A percentile compares a stretch with the other conserved stretches of the same genome.
Conservation (phyloP, 768 basidiomycete species). For the Harrya chromipes region DNA sequence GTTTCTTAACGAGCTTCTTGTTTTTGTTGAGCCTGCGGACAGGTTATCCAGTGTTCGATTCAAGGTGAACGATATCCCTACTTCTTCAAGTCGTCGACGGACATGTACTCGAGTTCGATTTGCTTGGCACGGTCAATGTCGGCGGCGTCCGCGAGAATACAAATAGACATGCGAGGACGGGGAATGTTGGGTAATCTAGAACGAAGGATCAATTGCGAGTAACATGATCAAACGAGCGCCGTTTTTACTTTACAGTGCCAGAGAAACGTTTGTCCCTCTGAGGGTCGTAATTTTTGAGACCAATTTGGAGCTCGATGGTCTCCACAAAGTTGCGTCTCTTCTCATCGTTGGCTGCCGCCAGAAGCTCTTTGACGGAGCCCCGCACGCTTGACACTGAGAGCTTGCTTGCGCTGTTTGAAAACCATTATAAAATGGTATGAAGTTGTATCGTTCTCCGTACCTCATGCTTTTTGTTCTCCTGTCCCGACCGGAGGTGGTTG, state of each 20-base stretch:
- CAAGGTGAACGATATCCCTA: slow-evolving; percentile 34
- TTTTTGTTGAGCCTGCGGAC: slow-evolving; percentile 93
- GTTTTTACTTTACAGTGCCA: slow-evolving; percentile 86
- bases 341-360: slow-evolving; percentile 80
- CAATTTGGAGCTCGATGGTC: slow-evolving; percentile 95
- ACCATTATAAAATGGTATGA: neutral
- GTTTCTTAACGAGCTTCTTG: slow-evolving; percentile 99
- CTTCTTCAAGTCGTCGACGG: slow-evolving; percentile 99
- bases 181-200: slow-evolving; percentile 91
- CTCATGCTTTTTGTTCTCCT: slow-evolving; percentile 30
- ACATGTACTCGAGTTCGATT: slow-evolving; percentile 98
- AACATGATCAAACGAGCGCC: neutral
- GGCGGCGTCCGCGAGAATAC: slow-evolving; percentile 98
- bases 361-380: slow-evolving; percentile 90
- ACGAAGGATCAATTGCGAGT: neutral
- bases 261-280: slow-evolving; percentile 99
- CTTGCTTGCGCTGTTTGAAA: slow-evolving; percentile 51
- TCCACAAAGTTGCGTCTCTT: slow-evolving; percentile 93
- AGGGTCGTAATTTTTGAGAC: slow-evolving; percentile 98
- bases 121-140: slow-evolving; percentile 99
- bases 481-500: slow-evolving; percentile 14
- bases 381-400: slow-evolving; percentile 99
- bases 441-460: slow-evolving; percentile 9
- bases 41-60: neutral
- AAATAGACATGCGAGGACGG: slow-evolving; percentile 98